Percentiles rank a stretch among this genome's conserved stretches.
These are phyloP conservation scores for Fusarium haematococcum DNA, from an alignment of 2,329 filamentous ascomycete species.

Conservation along the genomic window DNA sequence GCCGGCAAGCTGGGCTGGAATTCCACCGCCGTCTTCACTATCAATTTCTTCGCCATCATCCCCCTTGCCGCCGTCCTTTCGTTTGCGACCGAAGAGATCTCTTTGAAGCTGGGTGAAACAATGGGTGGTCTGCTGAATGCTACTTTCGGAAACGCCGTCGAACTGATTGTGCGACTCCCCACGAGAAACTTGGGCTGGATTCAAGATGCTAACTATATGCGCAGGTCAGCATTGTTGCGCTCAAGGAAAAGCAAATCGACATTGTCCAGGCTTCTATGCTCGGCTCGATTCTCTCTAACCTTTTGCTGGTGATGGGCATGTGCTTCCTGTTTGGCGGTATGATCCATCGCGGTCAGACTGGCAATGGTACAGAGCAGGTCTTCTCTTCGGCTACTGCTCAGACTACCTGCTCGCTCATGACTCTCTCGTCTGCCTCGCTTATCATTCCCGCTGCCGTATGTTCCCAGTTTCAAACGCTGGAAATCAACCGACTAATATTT, in stretches of 20 bases:
- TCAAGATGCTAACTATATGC: constrained; percentile 15
- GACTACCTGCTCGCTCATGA: constrained; percentile 81
- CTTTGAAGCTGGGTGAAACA: constrained; percentile 77
- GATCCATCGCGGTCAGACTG: constrained; percentile 67
- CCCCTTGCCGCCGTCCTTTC: constrained; percentile 79
- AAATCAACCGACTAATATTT: constrained; percentile 29
- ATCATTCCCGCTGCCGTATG: constrained; percentile 80
- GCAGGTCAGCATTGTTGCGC: constrained; percentile 91
- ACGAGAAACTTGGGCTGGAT: not conserved
- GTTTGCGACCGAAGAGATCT: constrained; percentile 83
- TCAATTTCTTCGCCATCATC: constrained; percentile 86
- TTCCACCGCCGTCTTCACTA: constrained; percentile 75
- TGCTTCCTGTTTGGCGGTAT: constrained; percentile 83
- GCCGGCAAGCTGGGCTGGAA: constrained; percentile 73
- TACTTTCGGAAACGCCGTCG: constrained; percentile 84
- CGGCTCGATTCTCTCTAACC: constrained; percentile 93
- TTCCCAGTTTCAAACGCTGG: not conserved
- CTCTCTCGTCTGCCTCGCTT: constrained; percentile 79
- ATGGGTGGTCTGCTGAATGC: constrained; percentile 80
- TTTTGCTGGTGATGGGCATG: constrained; percentile 86
- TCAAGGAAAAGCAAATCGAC: constrained; percentile 86
- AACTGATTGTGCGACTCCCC: constrained; percentile 73
- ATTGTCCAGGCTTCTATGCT: constrained; percentile 99
- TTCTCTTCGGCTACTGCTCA: constrained; percentile 84
- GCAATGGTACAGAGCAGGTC: constrained; percentile 72